Percentiles rank a stretch among this genome's conserved stretches.
Evolutionary conservation across 805 yeast genomes (phyloP).

Genomic region (Maudiozyma bulderi): DNA sequence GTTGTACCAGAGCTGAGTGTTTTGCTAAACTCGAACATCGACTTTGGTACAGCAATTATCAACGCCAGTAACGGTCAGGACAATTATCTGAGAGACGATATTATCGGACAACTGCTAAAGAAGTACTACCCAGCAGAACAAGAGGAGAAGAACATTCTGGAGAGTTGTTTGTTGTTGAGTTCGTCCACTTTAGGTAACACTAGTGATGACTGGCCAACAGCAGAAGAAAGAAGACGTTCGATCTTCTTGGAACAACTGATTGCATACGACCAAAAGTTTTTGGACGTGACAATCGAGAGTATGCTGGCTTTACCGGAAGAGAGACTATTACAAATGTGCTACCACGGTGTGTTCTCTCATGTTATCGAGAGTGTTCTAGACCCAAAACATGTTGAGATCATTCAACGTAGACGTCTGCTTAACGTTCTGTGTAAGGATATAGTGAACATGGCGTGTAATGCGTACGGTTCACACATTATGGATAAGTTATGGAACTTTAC

Average conservation of each 20-base stretch:
- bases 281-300: conserved; percentile 49
- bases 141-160: conserved; percentile 43
- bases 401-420: conserved; percentile 58
- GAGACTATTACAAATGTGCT: conserved; percentile 61
- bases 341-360: conserved; percentile 85
- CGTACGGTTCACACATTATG: conserved; percentile 84
- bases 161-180: conserved; percentile 54
- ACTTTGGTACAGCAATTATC: conserved; percentile 55
- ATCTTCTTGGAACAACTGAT: conserved; percentile 65
- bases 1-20: conserved; percentile 58
- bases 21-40: conserved; percentile 57
- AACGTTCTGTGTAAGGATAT: conserved; percentile 52
- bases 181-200: conserved; percentile 74
- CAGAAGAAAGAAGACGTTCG: conserved; percentile 76
- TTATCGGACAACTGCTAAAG: conserved; percentile 40
- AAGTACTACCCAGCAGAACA: conserved; percentile 35
- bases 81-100: conserved; percentile 50
- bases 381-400: conserved; percentile 38
- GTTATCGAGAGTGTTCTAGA: conserved; percentile 63
- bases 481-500: conserved; percentile 81
- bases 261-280: conserved; percentile 53
- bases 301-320: conserved; percentile 52
- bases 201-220: conserved; percentile 85
- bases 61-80: conserved; percentile 53
- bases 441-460: conserved; percentile 61